Evolutionary conservation across 176 grass and related monocot species (phyloP).

Genomic region (Otatea glauca): DNA sequence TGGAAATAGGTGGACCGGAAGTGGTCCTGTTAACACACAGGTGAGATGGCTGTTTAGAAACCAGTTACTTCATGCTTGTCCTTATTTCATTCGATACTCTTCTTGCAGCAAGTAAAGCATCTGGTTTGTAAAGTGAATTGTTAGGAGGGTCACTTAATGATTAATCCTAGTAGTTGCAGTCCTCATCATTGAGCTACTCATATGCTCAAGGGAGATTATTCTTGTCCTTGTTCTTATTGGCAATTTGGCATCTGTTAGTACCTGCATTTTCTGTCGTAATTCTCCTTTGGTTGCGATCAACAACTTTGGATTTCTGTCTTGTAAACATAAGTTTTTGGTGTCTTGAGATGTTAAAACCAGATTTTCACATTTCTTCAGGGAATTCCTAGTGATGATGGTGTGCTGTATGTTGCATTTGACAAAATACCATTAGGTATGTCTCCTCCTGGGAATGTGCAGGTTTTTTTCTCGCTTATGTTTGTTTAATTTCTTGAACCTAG

Average conservation of each 20-base stretch:
- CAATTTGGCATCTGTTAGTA: not conserved
- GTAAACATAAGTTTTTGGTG: not conserved
- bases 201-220: constrained; percentile 3
- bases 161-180: constrained; percentile 9
- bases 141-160: not conserved
- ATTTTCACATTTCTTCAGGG: constrained; percentile 37
- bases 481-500: not conserved
- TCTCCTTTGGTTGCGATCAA: not conserved
- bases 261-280: not conserved
- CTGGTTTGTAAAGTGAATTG: not conserved
- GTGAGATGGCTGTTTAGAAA: constrained; percentile 40
- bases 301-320: constrained; percentile 20
- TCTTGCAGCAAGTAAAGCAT: constrained; percentile 12
- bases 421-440: constrained; percentile 40
- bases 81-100: constrained; percentile 9
- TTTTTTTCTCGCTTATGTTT: constrained; percentile 26
- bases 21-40: constrained; percentile 46
- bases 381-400: constrained; percentile 48
- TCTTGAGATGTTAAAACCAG: not conserved
- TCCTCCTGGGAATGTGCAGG: not conserved
- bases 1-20: constrained; percentile 40
- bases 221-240: not conserved
- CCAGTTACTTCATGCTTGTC: not conserved
- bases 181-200: not conserved
- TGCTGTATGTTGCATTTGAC: constrained; percentile 42